Evolutionary conservation across 2,329 filamentous ascomycete species (phyloP).

Genomic region (Aspergillus floridensis): DNA sequence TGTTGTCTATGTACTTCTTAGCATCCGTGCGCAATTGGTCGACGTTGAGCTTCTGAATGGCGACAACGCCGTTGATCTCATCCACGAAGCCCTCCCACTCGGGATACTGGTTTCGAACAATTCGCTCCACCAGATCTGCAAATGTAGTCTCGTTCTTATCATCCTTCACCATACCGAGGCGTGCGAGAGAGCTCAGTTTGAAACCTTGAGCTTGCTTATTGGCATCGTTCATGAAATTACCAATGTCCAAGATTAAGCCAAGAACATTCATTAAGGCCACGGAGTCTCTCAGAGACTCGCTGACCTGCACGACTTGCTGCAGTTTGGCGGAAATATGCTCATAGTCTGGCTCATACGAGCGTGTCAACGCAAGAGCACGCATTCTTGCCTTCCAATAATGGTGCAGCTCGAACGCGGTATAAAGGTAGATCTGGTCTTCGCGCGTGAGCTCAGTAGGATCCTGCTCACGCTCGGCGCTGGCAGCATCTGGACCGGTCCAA

Average conservation of each 20-base stretch:
- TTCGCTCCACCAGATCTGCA: constrained; percentile 91
- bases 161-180: constrained; percentile 96
- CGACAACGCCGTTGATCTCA: constrained; percentile 77
- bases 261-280: constrained; percentile 94
- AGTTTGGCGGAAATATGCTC: constrained; percentile 86
- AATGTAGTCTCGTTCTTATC: constrained; percentile 98
- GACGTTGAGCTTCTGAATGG: constrained; percentile 86
- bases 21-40: constrained; percentile 86
- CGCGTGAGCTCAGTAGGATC: constrained; percentile 85
- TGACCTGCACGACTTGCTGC: constrained; percentile 78
- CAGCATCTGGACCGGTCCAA: constrained; percentile 85
- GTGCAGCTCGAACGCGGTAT: constrained; percentile 88
- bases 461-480: constrained; percentile 73
- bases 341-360: constrained; percentile 82
- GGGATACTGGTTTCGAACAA: constrained; percentile 92
- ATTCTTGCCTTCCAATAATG: constrained; percentile 99
- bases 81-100: constrained; percentile 88
- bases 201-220: constrained; percentile 98
- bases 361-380: constrained; percentile 80
- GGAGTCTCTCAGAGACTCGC: constrained; percentile 85
- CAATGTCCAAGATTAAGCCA: constrained; percentile 92
- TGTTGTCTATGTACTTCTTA: constrained; percentile 88
- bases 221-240: constrained; percentile 99
- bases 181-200: constrained; percentile 91
- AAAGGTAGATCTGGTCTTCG: constrained; percentile 93